These are phyloP conservation scores for Acanthamoeba castellanii DNA, from an alignment of 208 protist species.

Conservation along the genomic window DNA sequence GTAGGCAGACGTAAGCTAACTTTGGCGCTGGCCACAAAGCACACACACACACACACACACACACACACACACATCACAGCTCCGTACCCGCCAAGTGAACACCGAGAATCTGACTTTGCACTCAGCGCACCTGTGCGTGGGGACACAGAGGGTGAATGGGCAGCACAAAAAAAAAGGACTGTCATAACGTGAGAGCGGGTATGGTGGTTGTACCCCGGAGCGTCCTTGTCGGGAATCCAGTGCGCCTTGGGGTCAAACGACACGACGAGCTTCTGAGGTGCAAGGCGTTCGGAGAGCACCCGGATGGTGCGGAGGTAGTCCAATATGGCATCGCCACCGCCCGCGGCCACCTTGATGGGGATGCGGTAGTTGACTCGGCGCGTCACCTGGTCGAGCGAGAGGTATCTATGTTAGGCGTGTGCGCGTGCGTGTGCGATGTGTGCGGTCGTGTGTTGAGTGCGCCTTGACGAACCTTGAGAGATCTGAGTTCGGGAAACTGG, in stretches of 20 bases:
- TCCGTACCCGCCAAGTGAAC: conserved; percentile 23
- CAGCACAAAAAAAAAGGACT: too few species aligned
- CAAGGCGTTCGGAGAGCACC: not conserved
- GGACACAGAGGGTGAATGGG: too few species aligned
- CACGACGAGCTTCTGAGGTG: conserved; percentile 3
- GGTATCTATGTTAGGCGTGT: not conserved
- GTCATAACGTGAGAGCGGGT: not conserved
- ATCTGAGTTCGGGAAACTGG: not conserved
- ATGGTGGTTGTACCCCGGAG: not conserved
- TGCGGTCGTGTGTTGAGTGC: not conserved
- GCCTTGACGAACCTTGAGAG: not conserved
- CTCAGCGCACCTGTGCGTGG: not conserved
- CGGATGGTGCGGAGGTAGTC: not conserved
- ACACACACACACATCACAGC: not conserved
- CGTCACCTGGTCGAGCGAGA: not conserved
- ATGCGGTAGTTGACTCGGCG: conserved; percentile 26
- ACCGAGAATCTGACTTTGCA: conserved; percentile 11
- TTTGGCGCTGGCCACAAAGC: too few species aligned
- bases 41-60: not conserved
- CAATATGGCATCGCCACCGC: conserved; percentile 7
- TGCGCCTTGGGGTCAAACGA: conserved; percentile 42
- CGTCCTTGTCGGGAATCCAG: conserved; percentile 46
- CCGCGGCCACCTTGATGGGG: not conserved
- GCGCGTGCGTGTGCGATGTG: not conserved
- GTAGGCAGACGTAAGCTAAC: too few species aligned